Base-by-base conservation (phyloP, 2,329 filamentous ascomycete genomes). In the Neofusicoccum kwambonambiense region DNA sequence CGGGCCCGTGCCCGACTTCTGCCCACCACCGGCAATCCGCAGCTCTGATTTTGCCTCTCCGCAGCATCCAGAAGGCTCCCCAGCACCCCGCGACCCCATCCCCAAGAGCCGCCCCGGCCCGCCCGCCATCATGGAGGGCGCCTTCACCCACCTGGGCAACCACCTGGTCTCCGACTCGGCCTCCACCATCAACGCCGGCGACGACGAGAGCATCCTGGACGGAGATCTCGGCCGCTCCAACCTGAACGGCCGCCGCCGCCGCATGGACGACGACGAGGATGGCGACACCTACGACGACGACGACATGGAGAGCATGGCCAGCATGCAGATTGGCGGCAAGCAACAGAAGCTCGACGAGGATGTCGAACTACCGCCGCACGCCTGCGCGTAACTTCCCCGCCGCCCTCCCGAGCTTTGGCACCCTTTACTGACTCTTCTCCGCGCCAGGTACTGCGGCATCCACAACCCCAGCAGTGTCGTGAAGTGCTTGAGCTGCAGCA, bases 381-480 rank as follows among this genome's bases (percentile, higher is more conserved):
- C 96, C 70, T 99, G 94, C 90, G 92, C 93, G 89, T 96, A 88
- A 71, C 66, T 68, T 19, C 13, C 64, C 64, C 69, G 47, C 67
- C 41, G 34, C 31, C 27, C 27, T 39, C 35, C 58, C 54, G 19
- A 34, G 54, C 54, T 50, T 62, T 66, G 54, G 67, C 34, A 37
- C 67, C 7, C 37, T 41, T 34, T 54, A 41, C 52, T 64, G 45
- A 64, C 22, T 39, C 67, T 52, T 67, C 57, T 37, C 51, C 64
- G 54, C 61, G 67, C 54, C 75, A 95, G 92, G 44, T 97, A 97
- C 79, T 99, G 95, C 77, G 95, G 95, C 66, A 99, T 99, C 69
- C 95, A 99, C 81, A 96, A 96, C 65, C 90, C 95, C 2, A 90
- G 90, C 75, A 95, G 91, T 69, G 96, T 99, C 65, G 95, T 99